A percentile compares a stretch with the other conserved stretches of the same genome.
Conservation (phyloP, 192 early-diverging fungal genomes). For the Piromyces sp. region DNA sequence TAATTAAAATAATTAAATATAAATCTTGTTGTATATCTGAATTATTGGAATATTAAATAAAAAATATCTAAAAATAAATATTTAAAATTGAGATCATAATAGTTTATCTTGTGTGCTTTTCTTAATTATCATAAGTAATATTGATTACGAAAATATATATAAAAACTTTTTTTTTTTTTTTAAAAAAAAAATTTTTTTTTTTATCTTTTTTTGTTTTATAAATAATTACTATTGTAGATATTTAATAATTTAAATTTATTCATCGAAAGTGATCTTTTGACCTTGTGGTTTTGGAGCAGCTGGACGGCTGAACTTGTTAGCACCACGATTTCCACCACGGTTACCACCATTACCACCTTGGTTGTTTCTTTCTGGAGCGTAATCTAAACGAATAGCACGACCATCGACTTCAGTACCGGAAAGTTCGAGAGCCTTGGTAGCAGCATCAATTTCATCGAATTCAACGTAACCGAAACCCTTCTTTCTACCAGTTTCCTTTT, state of each 20-base stretch:
- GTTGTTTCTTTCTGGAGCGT: constrained; percentile 20
- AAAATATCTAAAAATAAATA: too few species aligned
- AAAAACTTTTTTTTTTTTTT: too few species aligned
- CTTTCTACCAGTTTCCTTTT: constrained; percentile 50
- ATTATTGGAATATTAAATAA: too few species aligned
- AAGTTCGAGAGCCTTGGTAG: constrained; percentile 45
- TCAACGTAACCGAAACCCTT: constrained; percentile 48
- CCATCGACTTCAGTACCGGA: constrained; percentile 62
- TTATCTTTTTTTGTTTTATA: too few species aligned
- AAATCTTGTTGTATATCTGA: too few species aligned
- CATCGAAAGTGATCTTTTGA: background rate
- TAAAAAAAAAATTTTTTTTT: too few species aligned
- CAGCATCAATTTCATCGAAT: constrained; percentile 21
- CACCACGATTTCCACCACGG: constrained; percentile 21
- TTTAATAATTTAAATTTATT: background rate
- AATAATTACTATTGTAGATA: too few species aligned
- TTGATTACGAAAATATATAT: too few species aligned
- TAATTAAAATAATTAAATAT: too few species aligned
- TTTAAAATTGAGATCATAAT: too few species aligned
- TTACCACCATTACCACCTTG: constrained; percentile 1
- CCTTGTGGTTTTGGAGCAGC: background rate
- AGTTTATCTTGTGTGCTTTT: too few species aligned
- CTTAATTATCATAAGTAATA: too few species aligned
- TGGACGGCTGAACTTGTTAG: constrained; percentile 27
- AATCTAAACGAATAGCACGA: constrained; percentile 75